phyloP scores from a whole-genome alignment of 1,139 yeast species.

The Taiozyma sp. region DNA sequence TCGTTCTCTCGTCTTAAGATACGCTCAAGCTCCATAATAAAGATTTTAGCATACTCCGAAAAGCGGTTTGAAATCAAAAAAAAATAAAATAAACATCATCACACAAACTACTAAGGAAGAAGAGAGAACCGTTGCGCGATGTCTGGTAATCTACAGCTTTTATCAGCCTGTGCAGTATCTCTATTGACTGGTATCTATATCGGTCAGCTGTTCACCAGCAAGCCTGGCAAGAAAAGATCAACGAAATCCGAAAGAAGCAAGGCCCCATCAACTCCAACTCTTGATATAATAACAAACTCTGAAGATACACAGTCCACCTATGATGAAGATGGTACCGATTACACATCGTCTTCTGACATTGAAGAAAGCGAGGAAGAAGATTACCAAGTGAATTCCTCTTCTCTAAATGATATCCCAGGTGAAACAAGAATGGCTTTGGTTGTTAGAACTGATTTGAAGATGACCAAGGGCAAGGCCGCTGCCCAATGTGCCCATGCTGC shows the following conservation, averaged over 20 bases:
- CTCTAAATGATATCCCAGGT: constrained; percentile 59
- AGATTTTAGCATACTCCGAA: not conserved
- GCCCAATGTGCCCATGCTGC: constrained; percentile 99
- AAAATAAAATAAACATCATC: not conserved
- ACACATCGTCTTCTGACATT: constrained; percentile 24
- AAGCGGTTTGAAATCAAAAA: not conserved
- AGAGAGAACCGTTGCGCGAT: not conserved
- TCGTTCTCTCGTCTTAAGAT: not conserved
- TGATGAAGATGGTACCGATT: constrained; percentile 27
- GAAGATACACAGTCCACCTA: constrained; percentile 14
- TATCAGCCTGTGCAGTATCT: constrained; percentile 20
- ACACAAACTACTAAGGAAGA: not conserved
- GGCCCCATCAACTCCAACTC: constrained; percentile 22
- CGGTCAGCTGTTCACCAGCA: constrained; percentile 13
- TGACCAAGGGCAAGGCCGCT: constrained; percentile 95
- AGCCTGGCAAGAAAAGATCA: not conserved
- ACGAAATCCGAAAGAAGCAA: constrained; percentile 2
- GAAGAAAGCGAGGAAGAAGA: constrained; percentile 47
- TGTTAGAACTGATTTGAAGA: constrained; percentile 81
- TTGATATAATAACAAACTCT: constrained; percentile 17
- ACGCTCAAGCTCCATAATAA: not conserved
- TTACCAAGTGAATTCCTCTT: constrained; percentile 47
- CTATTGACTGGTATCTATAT: constrained; percentile 21
- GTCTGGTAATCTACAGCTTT: constrained; percentile 16
- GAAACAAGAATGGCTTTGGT: constrained; percentile 86